Evolutionary conservation across 345 rosid species (phyloP).

Genomic region (Sisymbrium irio): DNA sequence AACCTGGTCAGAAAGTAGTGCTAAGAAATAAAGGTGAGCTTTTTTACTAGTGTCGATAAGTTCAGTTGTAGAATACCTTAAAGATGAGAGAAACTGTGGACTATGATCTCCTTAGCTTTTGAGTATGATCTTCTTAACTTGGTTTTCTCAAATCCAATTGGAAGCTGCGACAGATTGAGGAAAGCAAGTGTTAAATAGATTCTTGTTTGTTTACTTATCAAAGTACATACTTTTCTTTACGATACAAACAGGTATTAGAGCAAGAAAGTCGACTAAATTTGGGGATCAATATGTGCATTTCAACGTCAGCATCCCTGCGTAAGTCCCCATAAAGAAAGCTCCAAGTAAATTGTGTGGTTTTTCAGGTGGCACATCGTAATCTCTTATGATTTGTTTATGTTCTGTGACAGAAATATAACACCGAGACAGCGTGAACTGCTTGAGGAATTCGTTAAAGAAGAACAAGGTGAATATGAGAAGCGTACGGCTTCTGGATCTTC

Average conservation of each 20-base stretch:
- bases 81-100: background rate
- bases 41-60: background rate
- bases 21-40: constrained; percentile 86
- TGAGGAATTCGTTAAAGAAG: constrained; percentile 91
- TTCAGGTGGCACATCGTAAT: background rate
- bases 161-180: constrained; percentile 3
- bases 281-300: constrained; percentile 97
- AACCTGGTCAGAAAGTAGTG: constrained; percentile 98
- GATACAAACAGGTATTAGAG: constrained; percentile 60
- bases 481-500: constrained; percentile 82
- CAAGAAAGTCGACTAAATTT: constrained; percentile 62
- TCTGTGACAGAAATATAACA: constrained; percentile 58
- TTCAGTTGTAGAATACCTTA: background rate
- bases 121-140: background rate
- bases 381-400: background rate
- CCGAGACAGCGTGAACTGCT: constrained; percentile 84
- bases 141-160: background rate
- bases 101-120: background rate
- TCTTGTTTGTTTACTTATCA: background rate
- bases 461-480: constrained; percentile 65
- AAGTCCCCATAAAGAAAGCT: constrained; percentile 25
- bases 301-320: constrained; percentile 89
- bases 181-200: constrained; percentile 4
- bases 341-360: background rate
- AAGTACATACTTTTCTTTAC: background rate